Evolutionary conservation across 345 rosid genomes (phyloP), one percentile per base, ranked within the genome.

Genomic region (Reutealis trisperma): DNA sequence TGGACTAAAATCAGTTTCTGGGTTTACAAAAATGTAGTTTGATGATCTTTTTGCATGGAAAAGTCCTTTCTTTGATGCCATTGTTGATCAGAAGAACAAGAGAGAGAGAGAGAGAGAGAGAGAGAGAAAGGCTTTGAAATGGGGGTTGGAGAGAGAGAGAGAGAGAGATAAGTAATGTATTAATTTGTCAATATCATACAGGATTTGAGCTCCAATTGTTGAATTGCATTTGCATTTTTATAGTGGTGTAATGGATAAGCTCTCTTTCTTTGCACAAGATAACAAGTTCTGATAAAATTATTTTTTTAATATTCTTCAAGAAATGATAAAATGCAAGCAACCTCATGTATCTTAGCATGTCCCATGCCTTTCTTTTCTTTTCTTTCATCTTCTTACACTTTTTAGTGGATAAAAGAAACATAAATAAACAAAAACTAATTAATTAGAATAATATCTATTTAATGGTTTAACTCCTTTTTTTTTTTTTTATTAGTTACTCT

Each of bases 51-150:
- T 70, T 61, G 82, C 78, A 24, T 65, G 77, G 12, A 85, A 82
- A 60, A 78, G 51, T 45, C n/a, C n/a, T n/a, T 87, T 90, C 70
- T 79, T 89, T 61, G 97, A 85, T 18, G 89, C 93, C 97, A 90
- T 90, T 84, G 80, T 22, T 12, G 44, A 57, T 10, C 47, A 59
- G 55, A 12, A 18, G 13, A 34, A 16, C 16, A 7, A 45, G 41
- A 32, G 13, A 73, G 47, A 37, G 16, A 44, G n/a, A 22, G 24
- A 51, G 18, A 70, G 11, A 32, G 59, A 64, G 68, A 34, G 22
- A 32, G 44, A 64, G 44, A 63, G 42, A 63, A 7, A 14, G 16
- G 1, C 1, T 27, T 27, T 27, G 30, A 27, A 27, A 27, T 27
- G 30, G 30, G 30, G 30, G 30, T 27, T 27, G 30, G 30, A 27